phyloP scores from a whole-genome alignment of 805 yeast species.

The Priceomyces medius region DNA sequence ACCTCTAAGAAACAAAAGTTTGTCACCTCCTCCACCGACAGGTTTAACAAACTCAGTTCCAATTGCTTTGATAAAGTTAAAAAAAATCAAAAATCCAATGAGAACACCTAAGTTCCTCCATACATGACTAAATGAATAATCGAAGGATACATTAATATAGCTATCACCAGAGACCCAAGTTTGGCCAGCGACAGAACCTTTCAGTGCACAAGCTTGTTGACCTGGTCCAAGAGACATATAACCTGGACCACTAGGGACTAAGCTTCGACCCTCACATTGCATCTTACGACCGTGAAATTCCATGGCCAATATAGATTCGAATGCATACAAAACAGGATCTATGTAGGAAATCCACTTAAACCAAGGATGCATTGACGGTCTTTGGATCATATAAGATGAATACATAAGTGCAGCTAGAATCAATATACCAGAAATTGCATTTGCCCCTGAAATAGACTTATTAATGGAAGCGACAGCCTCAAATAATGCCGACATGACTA shows the following conservation, averaged over 20 bases:
- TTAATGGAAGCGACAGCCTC: constrained; percentile 54
- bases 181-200: constrained; percentile 19
- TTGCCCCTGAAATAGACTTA: constrained; percentile 54
- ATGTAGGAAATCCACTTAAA: constrained; percentile 41
- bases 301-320: constrained; percentile 28
- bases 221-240: constrained; percentile 16
- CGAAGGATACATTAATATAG: constrained; percentile 30
- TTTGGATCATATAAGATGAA: constrained; percentile 30
- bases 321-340: constrained; percentile 28
- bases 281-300: constrained; percentile 30
- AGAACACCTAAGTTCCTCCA: constrained; percentile 51
- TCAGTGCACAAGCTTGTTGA: constrained; percentile 18
- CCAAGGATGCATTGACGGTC: constrained; percentile 36
- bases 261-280: constrained; percentile 21
- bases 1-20: constrained; percentile 28
- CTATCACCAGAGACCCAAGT: constrained; percentile 30
- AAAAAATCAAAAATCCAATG: constrained; percentile 25
- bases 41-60: constrained; percentile 28
- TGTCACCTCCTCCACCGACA: constrained; percentile 33
- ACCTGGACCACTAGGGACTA: constrained; percentile 26
- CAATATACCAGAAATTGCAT: constrained; percentile 52
- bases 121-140: constrained; percentile 38
- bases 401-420: constrained; percentile 30
- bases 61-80: constrained; percentile 21
- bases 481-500: constrained; percentile 54